phyloP scores from a whole-genome alignment of 495 filamentous ascomycete genomes.

The Penicillium lividum region DNA sequence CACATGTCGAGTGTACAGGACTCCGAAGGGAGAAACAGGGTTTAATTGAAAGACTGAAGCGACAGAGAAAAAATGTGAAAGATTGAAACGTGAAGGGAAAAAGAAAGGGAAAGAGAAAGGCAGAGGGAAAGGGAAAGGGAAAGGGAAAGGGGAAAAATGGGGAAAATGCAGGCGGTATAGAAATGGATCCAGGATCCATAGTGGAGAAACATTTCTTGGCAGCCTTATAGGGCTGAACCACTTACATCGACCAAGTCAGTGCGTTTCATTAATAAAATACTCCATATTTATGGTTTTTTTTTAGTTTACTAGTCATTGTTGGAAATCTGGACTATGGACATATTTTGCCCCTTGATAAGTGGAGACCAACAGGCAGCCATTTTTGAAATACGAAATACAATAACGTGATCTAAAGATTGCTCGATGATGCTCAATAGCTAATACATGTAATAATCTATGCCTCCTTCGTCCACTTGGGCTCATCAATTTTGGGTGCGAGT shows the following conservation, averaged over 20 bases:
- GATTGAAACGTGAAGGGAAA: background rate
- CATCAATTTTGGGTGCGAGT: slow-evolving; percentile 17
- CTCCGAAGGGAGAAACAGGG: background rate
- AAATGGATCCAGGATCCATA: background rate
- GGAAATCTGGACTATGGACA: too few species aligned
- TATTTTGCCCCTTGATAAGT: too few species aligned
- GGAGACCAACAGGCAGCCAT: background rate
- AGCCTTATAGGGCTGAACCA: slow-evolving; percentile 28
- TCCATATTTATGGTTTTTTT: too few species aligned
- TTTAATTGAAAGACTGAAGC: background rate
- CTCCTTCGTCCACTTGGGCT: slow-evolving; percentile 17
- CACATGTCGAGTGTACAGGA: slow-evolving; percentile 13
- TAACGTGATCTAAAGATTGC: too few species aligned
- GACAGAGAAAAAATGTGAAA: background rate
- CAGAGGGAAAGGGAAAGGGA: slow-evolving; percentile 2
- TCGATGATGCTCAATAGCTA: background rate
- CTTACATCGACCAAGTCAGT: too few species aligned
- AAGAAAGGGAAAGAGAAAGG: background rate
- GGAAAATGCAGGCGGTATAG: slow-evolving; percentile 2
- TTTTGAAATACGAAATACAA: too few species aligned
- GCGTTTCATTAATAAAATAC: too few species aligned
- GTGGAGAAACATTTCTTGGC: slow-evolving; percentile 10
- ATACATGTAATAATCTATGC: slow-evolving; percentile 12
- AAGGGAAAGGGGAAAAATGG: slow-evolving; percentile 9
- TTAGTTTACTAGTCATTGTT: too few species aligned